Percentiles rank a stretch among this genome's conserved stretches.
These are phyloP conservation scores for Ophiosphaerella herpotricha DNA, from an alignment of 2,329 filamentous ascomycete genomes.

Conservation along the genomic window DNA sequence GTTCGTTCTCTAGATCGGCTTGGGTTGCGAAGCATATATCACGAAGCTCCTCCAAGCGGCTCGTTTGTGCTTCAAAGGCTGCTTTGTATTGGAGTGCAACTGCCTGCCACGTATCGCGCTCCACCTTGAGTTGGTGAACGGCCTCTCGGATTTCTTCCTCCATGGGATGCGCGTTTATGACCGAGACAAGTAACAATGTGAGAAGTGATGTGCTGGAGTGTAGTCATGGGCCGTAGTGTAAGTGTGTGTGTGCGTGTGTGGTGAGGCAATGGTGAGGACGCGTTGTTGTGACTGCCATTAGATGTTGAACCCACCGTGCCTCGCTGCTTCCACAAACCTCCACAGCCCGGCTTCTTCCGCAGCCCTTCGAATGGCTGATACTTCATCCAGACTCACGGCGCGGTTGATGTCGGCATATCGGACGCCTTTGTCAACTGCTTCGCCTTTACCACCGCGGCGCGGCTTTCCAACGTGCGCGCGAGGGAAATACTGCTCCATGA, in stretches of 20 bases:
- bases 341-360: slow-evolving; percentile 75
- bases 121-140: slow-evolving; percentile 30
- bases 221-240: neutral
- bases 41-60: slow-evolving; percentile 28
- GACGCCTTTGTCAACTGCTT: slow-evolving; percentile 51
- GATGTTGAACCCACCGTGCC: slow-evolving; percentile 61
- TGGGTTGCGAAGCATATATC: slow-evolving; percentile 38
- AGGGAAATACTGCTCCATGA: slow-evolving; percentile 88
- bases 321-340: slow-evolving; percentile 72
- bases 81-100: slow-evolving; percentile 33
- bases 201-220: neutral
- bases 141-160: slow-evolving; percentile 14
- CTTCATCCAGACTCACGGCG: slow-evolving; percentile 66
- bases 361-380: slow-evolving; percentile 67
- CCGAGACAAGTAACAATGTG: slow-evolving; percentile 18
- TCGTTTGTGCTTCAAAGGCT: slow-evolving; percentile 33
- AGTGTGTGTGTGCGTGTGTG: neutral
- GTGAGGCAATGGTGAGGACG: neutral
- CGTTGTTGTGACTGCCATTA: slow-evolving; percentile 13
- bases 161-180: slow-evolving; percentile 7
- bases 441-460: slow-evolving; percentile 45
- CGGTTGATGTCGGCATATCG: slow-evolving; percentile 80
- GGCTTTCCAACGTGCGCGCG: slow-evolving; percentile 80
- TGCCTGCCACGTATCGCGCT: slow-evolving; percentile 37
- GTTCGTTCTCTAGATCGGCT: slow-evolving; percentile 40